Percentiles rank a stretch among this genome's conserved stretches.
These are phyloP conservation scores for Suhomyces bokatorum DNA, from an alignment of 1,139 yeast genomes.

Conservation along the genomic window DNA sequence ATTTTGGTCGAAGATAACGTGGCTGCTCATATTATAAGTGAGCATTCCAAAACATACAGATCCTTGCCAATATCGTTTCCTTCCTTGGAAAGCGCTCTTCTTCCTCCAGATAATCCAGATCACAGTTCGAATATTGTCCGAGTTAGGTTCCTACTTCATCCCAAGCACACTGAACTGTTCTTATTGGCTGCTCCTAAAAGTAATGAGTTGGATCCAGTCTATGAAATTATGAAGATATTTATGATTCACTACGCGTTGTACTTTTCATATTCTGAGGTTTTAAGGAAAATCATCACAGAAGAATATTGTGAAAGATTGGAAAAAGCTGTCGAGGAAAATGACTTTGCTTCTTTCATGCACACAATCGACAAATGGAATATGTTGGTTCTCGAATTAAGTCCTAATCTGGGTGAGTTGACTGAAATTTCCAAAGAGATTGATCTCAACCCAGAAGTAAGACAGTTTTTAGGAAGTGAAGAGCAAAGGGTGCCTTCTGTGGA, in stretches of 20 bases:
- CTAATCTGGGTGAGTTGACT: slow-evolving; percentile 21
- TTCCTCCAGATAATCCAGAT: neutral
- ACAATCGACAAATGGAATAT: slow-evolving; percentile 46
- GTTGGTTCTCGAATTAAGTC: slow-evolving; percentile 40
- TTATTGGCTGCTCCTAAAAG: slow-evolving; percentile 48
- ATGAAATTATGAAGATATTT: slow-evolving; percentile 61
- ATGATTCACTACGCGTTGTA: slow-evolving; percentile 45
- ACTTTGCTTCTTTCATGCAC: slow-evolving; percentile 36
- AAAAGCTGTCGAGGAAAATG: slow-evolving; percentile 33
- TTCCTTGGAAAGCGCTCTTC: slow-evolving; percentile 22
- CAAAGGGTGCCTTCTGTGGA: slow-evolving; percentile 18
- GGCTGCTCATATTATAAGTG: slow-evolving; percentile 33
- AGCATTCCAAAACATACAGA: slow-evolving; percentile 33
- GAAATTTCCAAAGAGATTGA: slow-evolving; percentile 19
- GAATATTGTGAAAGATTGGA: slow-evolving; percentile 37
- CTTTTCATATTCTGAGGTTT: slow-evolving; percentile 40
- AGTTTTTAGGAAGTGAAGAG: slow-evolving; percentile 24
- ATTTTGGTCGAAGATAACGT: slow-evolving; percentile 18
- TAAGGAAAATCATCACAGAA: slow-evolving; percentile 35
- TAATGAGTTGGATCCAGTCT: slow-evolving; percentile 67
- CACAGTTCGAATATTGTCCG: slow-evolving; percentile 30
- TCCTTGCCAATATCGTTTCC: slow-evolving; percentile 43
- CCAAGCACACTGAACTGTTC: slow-evolving; percentile 43
- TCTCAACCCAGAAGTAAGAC: slow-evolving; percentile 34
- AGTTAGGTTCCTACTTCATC: slow-evolving; percentile 41